Base-by-base conservation (phyloP, 495 filamentous ascomycete species). In the Aspergillus steynii region DNA sequence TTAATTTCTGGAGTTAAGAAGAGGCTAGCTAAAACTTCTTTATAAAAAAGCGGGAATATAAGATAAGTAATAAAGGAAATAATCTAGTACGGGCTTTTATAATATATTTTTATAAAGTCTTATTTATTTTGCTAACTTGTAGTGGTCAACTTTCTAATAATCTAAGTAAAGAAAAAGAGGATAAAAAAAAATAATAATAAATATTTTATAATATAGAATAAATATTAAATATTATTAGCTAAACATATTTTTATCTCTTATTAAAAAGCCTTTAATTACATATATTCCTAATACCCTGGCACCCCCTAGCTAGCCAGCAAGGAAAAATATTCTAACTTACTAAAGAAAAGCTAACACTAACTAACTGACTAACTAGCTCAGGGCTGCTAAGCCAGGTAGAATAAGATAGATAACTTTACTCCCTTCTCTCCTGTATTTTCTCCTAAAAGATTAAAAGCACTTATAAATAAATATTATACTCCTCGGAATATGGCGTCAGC, bases 101-200 rank as follows among this genome's bases (percentile, higher is more conserved):
- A 10, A 10, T 10, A 49, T 10, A 49, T 49, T 49, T 1, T 49
- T 10, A 10, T 49, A 49, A 49, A 49, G 46, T 26, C 1, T 49
- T 15, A 26, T 1, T 49, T 10, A 14, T 49, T 1, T 49, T 49
- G 1, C 25, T 10, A 49, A 49, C 46, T 49, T 49, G 15, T 1
- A 49, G 46, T 49, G 46, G 46, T 49, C 46, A 49, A 49, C 46
- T 49, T 49, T 49, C 25, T 10, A 49, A 49, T 10, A 10, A 14
- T 49, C 15, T 49, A 49, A 49, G 46, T 49, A 10, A 49, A 49
- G 46, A n/a, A 49, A 49, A 49, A 49, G 46, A 49, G 46, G 1
- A 10, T 10, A 49, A 49, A 49, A 4, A 49, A 1, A 49, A 49
- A 49, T 3, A 4, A 49, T 10, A 10, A 10, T 14, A 10, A 26